Conservation (phyloP, 179 eudicot species). For the Heliamphora pulchella region DNA sequence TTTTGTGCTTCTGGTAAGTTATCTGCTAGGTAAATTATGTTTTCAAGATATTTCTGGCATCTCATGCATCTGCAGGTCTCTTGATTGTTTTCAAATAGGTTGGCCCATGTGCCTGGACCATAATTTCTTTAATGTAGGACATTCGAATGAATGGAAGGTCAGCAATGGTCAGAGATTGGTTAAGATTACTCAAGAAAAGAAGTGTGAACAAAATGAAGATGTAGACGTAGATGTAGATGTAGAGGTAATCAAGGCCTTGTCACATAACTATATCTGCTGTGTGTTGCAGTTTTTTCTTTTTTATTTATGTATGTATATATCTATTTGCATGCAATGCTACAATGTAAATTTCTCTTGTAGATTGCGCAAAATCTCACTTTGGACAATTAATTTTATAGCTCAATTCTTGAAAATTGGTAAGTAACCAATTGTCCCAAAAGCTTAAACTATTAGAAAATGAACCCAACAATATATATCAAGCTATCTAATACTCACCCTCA, state of each 20-base stretch:
- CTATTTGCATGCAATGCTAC: background rate
- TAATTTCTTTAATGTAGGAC: constrained; percentile 53
- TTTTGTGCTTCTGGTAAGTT: constrained; percentile 7
- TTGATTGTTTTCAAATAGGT: constrained; percentile 74
- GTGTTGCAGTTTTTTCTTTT: background rate
- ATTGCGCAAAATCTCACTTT: background rate
- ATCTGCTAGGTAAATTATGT: background rate
- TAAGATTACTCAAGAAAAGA: constrained; percentile 19
- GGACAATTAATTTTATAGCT: background rate
- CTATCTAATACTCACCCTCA: too few species aligned
- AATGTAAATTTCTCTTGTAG: background rate
- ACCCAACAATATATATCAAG: too few species aligned
- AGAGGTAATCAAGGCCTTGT: constrained; percentile 42
- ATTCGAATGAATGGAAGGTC: constrained; percentile 23
- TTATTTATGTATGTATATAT: background rate
- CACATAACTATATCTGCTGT: background rate
- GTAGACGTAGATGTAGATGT: constrained; percentile 62
- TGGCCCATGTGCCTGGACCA: constrained; percentile 87
- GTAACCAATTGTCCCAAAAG: too few species aligned
- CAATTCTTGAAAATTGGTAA: background rate
- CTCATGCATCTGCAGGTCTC: constrained; percentile 54
- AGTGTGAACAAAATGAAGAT: constrained; percentile 35
- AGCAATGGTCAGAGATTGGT: constrained; percentile 27
- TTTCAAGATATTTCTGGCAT: background rate
- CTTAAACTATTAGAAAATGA: too few species aligned